phyloP scores from a whole-genome alignment of 805 yeast species.

The Metschnikowia drakensbergensis region DNA sequence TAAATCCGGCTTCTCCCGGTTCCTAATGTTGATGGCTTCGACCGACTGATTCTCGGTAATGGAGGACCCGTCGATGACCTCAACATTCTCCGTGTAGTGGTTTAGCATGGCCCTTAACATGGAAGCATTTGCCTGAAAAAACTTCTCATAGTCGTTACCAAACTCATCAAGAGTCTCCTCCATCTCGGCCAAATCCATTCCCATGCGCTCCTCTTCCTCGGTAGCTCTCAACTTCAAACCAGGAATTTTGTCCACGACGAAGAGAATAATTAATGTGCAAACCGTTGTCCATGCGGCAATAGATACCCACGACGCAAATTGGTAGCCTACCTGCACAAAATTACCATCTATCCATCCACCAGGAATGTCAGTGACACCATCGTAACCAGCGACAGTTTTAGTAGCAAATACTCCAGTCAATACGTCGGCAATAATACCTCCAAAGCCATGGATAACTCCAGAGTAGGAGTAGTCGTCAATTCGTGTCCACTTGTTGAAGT shows the following conservation, averaged over 20 bases:
- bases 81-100: conserved; percentile 10
- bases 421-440: conserved; percentile 44
- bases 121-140: conserved; percentile 22
- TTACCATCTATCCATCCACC: conserved; percentile 49
- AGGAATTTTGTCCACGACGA: conserved; percentile 48
- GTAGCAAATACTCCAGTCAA: conserved; percentile 45
- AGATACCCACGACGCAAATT: conserved; percentile 42
- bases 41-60: conserved; percentile 7
- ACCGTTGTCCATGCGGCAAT: conserved; percentile 44
- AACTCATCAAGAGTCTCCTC: conserved; percentile 44
- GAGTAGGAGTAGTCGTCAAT: conserved; percentile 47
- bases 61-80: conserved; percentile 14
- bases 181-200: conserved; percentile 50
- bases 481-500: conserved; percentile 38
- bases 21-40: conserved; percentile 6
- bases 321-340: conserved; percentile 44
- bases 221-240: conserved; percentile 44
- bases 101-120: conserved; percentile 13
- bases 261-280: conserved; percentile 42
- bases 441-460: conserved; percentile 45
- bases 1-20: conserved; percentile 11
- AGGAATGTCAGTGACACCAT: conserved; percentile 39
- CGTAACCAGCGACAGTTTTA: conserved; percentile 41
- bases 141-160: conserved; percentile 31
- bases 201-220: conserved; percentile 47